Evolutionary conservation across 495 filamentous ascomycete species (phyloP), one percentile per base, ranked within the genome.

Genomic region (Hypomontagnella submonticulosa): DNA sequence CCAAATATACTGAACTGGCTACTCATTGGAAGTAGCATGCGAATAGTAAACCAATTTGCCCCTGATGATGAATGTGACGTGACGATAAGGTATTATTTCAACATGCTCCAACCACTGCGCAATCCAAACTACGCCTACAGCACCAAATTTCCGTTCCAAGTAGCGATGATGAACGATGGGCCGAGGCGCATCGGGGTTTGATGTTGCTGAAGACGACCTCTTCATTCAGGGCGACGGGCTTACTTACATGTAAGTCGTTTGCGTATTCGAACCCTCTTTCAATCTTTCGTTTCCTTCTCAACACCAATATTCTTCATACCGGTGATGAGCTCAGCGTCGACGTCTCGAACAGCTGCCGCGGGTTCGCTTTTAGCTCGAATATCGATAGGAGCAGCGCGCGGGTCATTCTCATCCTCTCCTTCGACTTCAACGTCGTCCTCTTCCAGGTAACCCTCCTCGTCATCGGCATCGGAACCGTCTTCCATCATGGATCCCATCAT

Each of bases 271-370:
- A 6, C 6, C 23, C 23, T 27, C 23, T 27, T 27, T 27, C 23
- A 27, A 27, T 73, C 62, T 38, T 69, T 65, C 19, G 55, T 52
- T 15, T 73, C 71, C 47, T 76, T 73, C 34, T 76, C 76, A 16
- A 80, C 40, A 13, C 60, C 71, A 36, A 83, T 47, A 43, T 80
- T 73, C 54, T 79, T 77, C 57, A 85, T 48, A 0, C 83, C 83
- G 0, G 81, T 84, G 27, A 85, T 83, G 27, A 81, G 48, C 71
- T 84, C 82, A 5, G 79, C 83, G 49, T 76, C 70, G 0, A 73
- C n/a, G 55, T 85, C 83, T 15, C 70, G 42, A 3, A 72, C 67
- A 4, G 66, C 65, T 3, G 38, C n/a, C 51, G 57, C 63, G 53
- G 65, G 38, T 10, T 49, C 9, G 49, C 20, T 40, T 49, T 53